These are phyloP conservation scores for Rhizopogon sp. DNA, from an alignment of 768 basidiomycete genomes.

Conservation along the genomic window DNA sequence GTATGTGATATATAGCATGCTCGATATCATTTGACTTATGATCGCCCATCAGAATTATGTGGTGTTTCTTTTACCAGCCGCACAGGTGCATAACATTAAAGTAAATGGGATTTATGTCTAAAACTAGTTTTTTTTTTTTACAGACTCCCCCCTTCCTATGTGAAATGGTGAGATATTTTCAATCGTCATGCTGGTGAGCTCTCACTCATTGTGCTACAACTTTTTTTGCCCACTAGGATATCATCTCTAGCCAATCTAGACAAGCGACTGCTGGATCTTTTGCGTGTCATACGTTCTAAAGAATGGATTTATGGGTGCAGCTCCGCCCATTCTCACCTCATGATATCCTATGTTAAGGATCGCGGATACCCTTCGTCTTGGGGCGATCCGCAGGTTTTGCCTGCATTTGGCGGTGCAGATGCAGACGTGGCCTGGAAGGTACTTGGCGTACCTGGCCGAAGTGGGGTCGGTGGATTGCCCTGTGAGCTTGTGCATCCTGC, in stretches of 20 bases:
- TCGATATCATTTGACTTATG: not conserved
- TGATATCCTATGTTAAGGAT: constrained; percentile 43
- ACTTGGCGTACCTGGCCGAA: constrained; percentile 48
- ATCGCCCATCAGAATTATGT: constrained; percentile 62
- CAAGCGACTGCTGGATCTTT: constrained; percentile 44
- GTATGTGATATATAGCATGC: constrained; percentile 30
- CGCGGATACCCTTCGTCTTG: constrained; percentile 56
- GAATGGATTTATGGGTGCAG: constrained; percentile 56
- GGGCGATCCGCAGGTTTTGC: constrained; percentile 58
- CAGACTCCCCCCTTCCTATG: constrained; percentile 40
- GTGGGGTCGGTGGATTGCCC: constrained; percentile 63
- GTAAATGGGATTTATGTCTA: not conserved
- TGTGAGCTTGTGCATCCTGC: constrained; percentile 70
- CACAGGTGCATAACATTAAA: constrained; percentile 40
- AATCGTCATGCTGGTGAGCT: not conserved
- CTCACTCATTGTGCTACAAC: not conserved
- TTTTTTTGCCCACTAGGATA: constrained; percentile 40
- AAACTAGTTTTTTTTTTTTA: constrained; percentile 5
- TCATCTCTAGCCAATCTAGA: constrained; percentile 65
- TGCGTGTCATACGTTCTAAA: constrained; percentile 49
- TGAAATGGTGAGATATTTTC: constrained; percentile 48
- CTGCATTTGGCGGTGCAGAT: constrained; percentile 53
- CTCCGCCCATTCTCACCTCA: constrained; percentile 34
- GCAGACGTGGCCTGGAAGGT: constrained; percentile 52
- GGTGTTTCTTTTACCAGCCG: constrained; percentile 83